These are phyloP conservation scores for Pythium oligandrum DNA, from an alignment of 352 stramenopile species.

Conservation along the genomic window DNA sequence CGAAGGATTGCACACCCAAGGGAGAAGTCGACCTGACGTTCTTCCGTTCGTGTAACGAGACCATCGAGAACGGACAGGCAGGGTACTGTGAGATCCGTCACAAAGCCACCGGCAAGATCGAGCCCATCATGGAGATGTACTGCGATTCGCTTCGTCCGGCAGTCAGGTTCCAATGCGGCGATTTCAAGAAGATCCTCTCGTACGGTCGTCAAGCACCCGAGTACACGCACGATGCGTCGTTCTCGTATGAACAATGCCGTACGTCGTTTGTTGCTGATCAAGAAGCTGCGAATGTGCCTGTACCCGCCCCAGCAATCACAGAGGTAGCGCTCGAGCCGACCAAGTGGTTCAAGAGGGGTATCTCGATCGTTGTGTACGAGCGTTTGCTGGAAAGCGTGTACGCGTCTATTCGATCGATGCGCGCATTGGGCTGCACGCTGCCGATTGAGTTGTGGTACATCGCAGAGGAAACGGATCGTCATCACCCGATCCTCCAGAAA, in stretches of 20 bases:
- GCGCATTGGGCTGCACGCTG: conserved; percentile 35
- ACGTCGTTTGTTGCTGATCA: not conserved
- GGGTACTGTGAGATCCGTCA: conserved; percentile 30
- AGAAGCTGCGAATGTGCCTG: not conserved
- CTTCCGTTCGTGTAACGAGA: conserved; percentile 15
- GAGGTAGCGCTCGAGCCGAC: not conserved
- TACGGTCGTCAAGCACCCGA: not conserved
- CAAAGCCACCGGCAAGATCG: conserved; percentile 16
- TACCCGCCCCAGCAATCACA: not conserved
- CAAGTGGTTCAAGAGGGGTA: conserved; percentile 29
- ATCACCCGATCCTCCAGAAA: conserved; percentile 36
- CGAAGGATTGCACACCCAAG: conserved; percentile 14
- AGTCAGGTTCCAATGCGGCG: not conserved
- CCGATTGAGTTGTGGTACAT: conserved; percentile 75
- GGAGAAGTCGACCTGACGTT: conserved; percentile 2
- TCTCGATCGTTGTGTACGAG: conserved; percentile 24
- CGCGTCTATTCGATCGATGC: conserved; percentile 37
- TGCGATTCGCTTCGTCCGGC: conserved; percentile 3
- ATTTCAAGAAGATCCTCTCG: not conserved
- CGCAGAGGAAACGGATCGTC: conserved; percentile 30
- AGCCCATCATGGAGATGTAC: conserved; percentile 23
- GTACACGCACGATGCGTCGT: conserved; percentile 4
- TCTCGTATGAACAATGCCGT: conserved; percentile 2
- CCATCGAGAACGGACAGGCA: conserved; percentile 20
- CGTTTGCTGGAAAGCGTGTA: conserved; percentile 40